phyloP scores from a whole-genome alignment of 352 stramenopile genomes.

The Globisporangium nagaii region DNA sequence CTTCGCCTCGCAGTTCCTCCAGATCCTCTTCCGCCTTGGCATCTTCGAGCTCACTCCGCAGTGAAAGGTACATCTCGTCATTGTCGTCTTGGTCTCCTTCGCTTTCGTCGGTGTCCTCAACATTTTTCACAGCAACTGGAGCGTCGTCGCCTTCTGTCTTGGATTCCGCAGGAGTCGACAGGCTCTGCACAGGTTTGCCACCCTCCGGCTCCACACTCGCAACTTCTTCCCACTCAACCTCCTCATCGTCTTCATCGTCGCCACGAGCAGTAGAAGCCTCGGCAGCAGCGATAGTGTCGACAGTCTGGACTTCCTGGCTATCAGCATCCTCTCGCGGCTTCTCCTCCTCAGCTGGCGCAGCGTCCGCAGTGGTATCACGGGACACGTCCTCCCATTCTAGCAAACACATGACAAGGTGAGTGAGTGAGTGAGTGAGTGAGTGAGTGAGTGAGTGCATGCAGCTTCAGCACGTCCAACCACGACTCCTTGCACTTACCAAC shows the following conservation, averaged over 20 bases:
- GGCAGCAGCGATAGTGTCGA: not conserved
- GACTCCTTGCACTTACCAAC: slow-evolving; percentile 30
- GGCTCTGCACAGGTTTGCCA: not conserved
- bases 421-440: too few relatives aligned
- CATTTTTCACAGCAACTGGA: not conserved
- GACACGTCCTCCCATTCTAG: slow-evolving; percentile 30
- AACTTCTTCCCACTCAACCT: slow-evolving; percentile 51
- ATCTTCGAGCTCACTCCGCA: slow-evolving; percentile 71
- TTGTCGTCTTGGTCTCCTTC: slow-evolving; percentile 12
- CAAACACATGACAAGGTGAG: not conserved
- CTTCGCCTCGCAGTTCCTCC: slow-evolving; percentile 52
- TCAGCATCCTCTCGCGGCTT: not conserved
- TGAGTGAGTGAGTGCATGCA: not conserved
- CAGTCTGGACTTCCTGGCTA: not conserved
- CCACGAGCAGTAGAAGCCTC: not conserved
- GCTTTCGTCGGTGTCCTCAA: slow-evolving; percentile 10
- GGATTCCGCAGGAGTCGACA: not conserved
- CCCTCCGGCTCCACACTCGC: not conserved
- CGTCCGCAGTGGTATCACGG: not conserved
- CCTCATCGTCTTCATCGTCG: slow-evolving; percentile 25
- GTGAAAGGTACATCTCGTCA: slow-evolving; percentile 43
- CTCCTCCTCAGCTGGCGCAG: not conserved
- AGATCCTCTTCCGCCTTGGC: slow-evolving; percentile 64
- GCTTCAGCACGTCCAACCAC: slow-evolving; percentile 4
- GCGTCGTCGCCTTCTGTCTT: not conserved